Evolutionary conservation across 2,329 filamentous ascomycete genomes (phyloP).

Genomic region (Hymenoscyphus infarciens): DNA sequence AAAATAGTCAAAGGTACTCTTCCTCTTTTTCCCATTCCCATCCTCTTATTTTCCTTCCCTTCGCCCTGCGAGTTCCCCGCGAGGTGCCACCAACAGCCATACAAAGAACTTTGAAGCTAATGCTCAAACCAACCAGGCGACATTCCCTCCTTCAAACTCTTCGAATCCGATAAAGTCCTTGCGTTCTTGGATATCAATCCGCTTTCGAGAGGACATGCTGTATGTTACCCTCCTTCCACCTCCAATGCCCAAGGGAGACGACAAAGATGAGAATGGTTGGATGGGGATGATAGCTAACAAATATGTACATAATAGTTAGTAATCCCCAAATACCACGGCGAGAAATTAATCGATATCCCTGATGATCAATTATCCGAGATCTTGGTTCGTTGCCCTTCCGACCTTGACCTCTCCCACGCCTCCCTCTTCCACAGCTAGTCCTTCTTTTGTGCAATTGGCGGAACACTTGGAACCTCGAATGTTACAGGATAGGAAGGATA

Average conservation of each 20-base stretch:
- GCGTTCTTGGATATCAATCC: conserved; percentile 97
- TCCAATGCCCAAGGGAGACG: not conserved
- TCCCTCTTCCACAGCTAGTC: too few relatives aligned
- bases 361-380: conserved; percentile 83
- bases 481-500: too few relatives aligned
- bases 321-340: conserved; percentile 92
- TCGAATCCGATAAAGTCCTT: conserved; percentile 87
- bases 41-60: conserved; percentile 12
- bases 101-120: conserved; percentile 8
- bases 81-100: not conserved
- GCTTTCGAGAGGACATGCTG: conserved; percentile 82
- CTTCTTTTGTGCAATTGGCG: too few relatives aligned
- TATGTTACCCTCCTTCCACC: conserved; percentile 45
- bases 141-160: conserved; percentile 94
- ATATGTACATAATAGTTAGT: conserved; percentile 60
- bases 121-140: conserved; percentile 58
- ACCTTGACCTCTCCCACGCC: too few relatives aligned
- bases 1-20: conserved; percentile 85
- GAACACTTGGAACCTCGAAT: too few relatives aligned
- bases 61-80: not conserved
- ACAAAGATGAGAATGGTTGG: not conserved
- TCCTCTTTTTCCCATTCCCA: conserved; percentile 6
- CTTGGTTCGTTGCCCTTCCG: conserved; percentile 50
- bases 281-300: not conserved
- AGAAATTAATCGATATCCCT: conserved; percentile 86